Base-by-base conservation (phyloP, 208 protist genomes). In the Trypanosoma avium region DNA sequence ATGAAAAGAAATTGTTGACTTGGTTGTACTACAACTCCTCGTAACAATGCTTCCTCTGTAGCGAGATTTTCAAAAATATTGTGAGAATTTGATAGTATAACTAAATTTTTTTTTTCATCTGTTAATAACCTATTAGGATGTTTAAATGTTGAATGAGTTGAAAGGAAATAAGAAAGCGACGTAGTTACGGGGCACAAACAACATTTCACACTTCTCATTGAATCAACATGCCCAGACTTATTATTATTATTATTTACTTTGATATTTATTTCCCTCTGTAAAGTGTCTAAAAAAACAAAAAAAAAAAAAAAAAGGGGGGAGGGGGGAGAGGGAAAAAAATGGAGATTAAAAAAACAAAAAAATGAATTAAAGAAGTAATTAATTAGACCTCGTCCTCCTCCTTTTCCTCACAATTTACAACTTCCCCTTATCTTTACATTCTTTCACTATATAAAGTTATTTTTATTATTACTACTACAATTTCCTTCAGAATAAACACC, bases 61-160 rank as follows among this genome's bases (percentile, higher is more conserved):
- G 78, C 71, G 0, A 95, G 59, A 58, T 95, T 95, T 13, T 82
- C 80, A 60, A 81, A 88, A 46, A 95, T 90, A 60, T 56, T 52
- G 38, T 61, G 35, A 12, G 72, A 79, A 58, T 85, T 81, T 10
- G 77, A 86, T 8, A 77, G 53, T 4, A 82, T 56, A 15, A 67
- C 73, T 24, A 77, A 55, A 48, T 33, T 47, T 40, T 36, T n/a
- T 24, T 29, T 4, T 12, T 59, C 12, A 3, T 6, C 0, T 7
- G 48, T 55, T 32, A 73, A 24, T 13, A 61, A 10, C n/a, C 67
- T 50, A 15, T 67, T 33, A 22, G 15, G 19, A 22, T 47, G 48
- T 21, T 40, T 48, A 0, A 26, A 10, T 9, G 47, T 2, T 21
- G 42, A 33, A 32, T 73, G 67, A 4, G 30, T 33, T 19, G 46